A percentile compares a stretch with the other conserved stretches of the same genome.
These are phyloP conservation scores for Aspergillus terreus DNA, from an alignment of 2,329 filamentous ascomycete genomes.

Conservation along the genomic window DNA sequence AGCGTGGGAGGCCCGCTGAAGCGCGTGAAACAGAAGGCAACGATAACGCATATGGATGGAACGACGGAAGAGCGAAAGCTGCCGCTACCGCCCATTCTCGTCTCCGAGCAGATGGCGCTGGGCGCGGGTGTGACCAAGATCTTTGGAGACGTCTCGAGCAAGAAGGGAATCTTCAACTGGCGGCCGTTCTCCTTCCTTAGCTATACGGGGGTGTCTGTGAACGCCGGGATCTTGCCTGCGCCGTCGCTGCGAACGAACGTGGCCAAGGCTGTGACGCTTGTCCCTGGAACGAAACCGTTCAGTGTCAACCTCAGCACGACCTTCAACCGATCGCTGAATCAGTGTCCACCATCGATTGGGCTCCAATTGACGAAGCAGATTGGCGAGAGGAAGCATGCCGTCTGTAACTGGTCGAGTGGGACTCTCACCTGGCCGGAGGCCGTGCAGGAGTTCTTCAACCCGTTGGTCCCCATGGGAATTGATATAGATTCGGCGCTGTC, in stretches of 20 bases:
- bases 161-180: conserved; percentile 25
- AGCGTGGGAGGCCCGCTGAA: conserved; percentile 29
- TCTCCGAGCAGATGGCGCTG: conserved; percentile 27
- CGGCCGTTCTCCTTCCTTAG: conserved; percentile 30
- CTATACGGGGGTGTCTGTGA: conserved; percentile 26
- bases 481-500: conserved; percentile 17
- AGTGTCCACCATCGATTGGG: conserved; percentile 27
- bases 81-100: conserved; percentile 24
- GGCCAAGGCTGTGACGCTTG: conserved; percentile 26
- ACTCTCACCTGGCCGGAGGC: conserved; percentile 30
- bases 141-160: conserved; percentile 23
- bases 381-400: conserved; percentile 26
- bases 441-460: conserved; percentile 20
- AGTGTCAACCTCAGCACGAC: conserved; percentile 25
- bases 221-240: conserved; percentile 29
- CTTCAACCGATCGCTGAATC: conserved; percentile 26
- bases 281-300: conserved; percentile 33
- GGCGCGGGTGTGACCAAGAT: conserved; percentile 29
- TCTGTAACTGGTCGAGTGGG: conserved; percentile 37
- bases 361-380: conserved; percentile 31
- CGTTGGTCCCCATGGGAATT: conserved; percentile 21
- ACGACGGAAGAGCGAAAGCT: conserved; percentile 27
- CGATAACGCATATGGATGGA: conserved; percentile 24
- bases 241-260: conserved; percentile 27
- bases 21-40: conserved; percentile 18